These are phyloP conservation scores for Waitea zeae DNA, from an alignment of 1,284 basidiomycete genomes.

Conservation along the genomic window DNA sequence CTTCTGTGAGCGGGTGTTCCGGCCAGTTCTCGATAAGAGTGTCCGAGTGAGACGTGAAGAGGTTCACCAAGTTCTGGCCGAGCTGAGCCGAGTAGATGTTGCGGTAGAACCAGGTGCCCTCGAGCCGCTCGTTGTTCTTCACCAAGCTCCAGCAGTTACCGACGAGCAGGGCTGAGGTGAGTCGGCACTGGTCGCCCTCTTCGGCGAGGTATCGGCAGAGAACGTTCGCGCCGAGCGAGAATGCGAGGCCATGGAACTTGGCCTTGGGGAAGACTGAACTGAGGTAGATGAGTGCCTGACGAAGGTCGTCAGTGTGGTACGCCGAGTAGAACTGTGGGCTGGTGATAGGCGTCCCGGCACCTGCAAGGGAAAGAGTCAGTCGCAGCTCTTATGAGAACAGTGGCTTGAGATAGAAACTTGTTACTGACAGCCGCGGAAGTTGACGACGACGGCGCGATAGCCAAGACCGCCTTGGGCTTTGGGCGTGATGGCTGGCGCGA, in stretches of 20 bases:
- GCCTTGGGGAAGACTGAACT: constrained; percentile 62
- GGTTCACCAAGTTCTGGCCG: constrained; percentile 57
- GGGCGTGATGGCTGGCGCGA: constrained; percentile 54
- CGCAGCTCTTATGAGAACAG: neutral
- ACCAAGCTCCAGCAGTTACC: constrained; percentile 62
- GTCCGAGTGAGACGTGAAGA: constrained; percentile 47
- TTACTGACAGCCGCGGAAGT: constrained; percentile 81
- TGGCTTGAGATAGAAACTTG: constrained; percentile 2
- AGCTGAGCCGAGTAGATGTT: constrained; percentile 73
- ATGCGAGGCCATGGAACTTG: constrained; percentile 76
- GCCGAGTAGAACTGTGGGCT: constrained; percentile 77
- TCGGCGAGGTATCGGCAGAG: constrained; percentile 86
- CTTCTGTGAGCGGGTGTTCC: constrained; percentile 21
- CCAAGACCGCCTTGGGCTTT: constrained; percentile 66
- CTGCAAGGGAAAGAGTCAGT: constrained; percentile 16
- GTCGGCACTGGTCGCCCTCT: constrained; percentile 62
- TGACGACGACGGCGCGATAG: constrained; percentile 76
- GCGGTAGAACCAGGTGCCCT: constrained; percentile 44
- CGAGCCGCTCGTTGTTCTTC: constrained; percentile 43
- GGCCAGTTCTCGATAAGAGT: constrained; percentile 27
- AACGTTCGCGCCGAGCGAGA: constrained; percentile 89
- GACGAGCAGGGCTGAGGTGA: constrained; percentile 36
- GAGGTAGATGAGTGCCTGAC: constrained; percentile 69
- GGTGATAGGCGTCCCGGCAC: constrained; percentile 72
- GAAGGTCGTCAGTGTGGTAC: constrained; percentile 73